Base-by-base conservation (phyloP, 1,284 basidiomycete genomes). In the Phellinidium pouzarii region DNA sequence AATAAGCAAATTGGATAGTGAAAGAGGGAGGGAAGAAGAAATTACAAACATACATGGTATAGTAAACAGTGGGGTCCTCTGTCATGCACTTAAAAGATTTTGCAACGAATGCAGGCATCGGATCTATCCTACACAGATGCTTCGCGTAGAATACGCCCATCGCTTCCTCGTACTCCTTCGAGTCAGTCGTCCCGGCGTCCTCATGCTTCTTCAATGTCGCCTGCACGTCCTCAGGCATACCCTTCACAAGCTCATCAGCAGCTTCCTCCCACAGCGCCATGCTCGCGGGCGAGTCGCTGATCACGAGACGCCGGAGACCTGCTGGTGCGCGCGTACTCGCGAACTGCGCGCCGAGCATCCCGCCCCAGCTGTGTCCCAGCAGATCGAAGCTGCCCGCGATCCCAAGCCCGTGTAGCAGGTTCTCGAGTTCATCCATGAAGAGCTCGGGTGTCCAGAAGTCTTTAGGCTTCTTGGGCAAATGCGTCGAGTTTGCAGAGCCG, bases 311-410 rank as follows among this genome's bases (percentile, higher is more conserved):
- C 53, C 67, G 66, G 27, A 78, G 56, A 1, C 75, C 76, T 7
- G 54, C 58, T 0, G 74, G 75, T 14, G 68, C 66, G 23, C 60
- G 63, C 3, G 61, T 48, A 5, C 56, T 61, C 11, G 70, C 73
- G 48, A 71, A 70, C 5, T 61, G 60, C 1, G 70, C 59, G 9
- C 60, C 73, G 2, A 79, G 66, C 69, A 77, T 75, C 1, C 73
- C 75, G 17, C 75, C 76, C 76, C 77, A 78, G 7, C 75, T 76
- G 36, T 79, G 73, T 1, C 76, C 77, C 0, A 72, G 50, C 2
- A 79, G 31, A 46, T 69, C 63, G 50, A 68, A 78, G 26, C 66
- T 59, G 20, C 61, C 64, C 3, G 61, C 59, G 53, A 77, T 69
- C 2, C 59, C 65, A 37, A 77, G 62, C 54, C 72, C 64, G 6